Evolutionary conservation across 225 moss, liverwort and hornwort genomes (phyloP), one percentile per base, ranked within the genome.

Genomic region (Physcomitrellopsis africana): DNA sequence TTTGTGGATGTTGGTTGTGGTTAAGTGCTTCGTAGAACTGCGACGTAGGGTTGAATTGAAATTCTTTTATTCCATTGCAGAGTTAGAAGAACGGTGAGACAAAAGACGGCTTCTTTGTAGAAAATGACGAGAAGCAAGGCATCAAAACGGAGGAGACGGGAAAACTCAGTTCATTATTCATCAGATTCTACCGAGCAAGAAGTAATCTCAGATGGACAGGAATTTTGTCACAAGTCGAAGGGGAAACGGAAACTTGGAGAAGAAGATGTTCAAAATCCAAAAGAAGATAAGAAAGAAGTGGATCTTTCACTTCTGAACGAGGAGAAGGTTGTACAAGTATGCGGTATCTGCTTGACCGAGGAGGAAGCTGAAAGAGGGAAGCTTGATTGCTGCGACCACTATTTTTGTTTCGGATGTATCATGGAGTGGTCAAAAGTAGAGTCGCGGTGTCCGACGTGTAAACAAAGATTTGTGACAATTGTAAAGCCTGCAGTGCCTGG

Each of bases 341-440:
- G 97, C 73, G 94, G 97, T 60, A 97, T 97, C 63, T 97, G 97
- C 86, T 84, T 97, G 79, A 87, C 91, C 8, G 92, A 92, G 70
- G 91, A 89, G 43, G 93, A 84, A 70, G 88, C 81, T 26, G 94
- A 94, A 73, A 84, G 94, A 71, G 97, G 97, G 11, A 93, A 91
- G 74, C 85, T 97, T 65, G 97, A 97, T 73, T 97, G 97, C 67
- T 97, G 97, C 70, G 93, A 97, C 22, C 97, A 97, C 68, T 92
- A 79, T 69, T 97, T 93, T 68, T 97, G 97, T 73, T 97, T 97
- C 65, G 92, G 75, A 56, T 97, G 97, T 81, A 97, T 97, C 77
- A 93, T 97, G 97, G 97, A 97, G 69, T 97, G 97, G 97, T 80
- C 92, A 20, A 97, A 97, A 81, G 90, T 97, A 22, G 94, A 94